phyloP scores from a whole-genome alignment of 1,284 basidiomycete genomes.

The Trametes versicolor region DNA sequence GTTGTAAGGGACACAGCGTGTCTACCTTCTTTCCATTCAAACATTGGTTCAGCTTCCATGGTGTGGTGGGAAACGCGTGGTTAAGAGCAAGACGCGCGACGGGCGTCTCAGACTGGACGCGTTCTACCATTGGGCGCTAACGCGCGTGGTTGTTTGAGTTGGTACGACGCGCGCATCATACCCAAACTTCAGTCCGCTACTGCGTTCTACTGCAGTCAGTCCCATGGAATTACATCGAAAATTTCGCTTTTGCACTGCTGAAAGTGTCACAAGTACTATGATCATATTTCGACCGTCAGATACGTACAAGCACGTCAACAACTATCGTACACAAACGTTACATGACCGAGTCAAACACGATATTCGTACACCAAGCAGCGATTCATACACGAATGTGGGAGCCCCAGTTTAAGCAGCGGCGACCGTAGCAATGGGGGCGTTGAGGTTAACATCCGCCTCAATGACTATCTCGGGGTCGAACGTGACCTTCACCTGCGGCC shows the following conservation, averaged over 20 bases:
- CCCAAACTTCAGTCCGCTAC: no score
- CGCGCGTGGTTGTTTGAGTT: background rate
- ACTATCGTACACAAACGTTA: no score
- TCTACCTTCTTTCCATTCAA: slow-evolving; percentile 35
- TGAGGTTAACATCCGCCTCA: slow-evolving; percentile 13
- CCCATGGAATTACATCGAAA: no score
- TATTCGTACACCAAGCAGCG: no score
- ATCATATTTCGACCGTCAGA: no score
- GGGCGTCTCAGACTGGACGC: no score
- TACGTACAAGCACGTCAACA: no score
- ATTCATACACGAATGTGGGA: background rate
- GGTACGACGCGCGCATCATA: no score
- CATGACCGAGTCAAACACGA: no score
- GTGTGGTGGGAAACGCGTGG: background rate
- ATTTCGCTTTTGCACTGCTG: no score
- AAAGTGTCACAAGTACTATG: no score
- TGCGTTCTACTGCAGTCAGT: no score
- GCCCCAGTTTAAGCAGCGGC: background rate
- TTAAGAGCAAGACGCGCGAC: background rate
- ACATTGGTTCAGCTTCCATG: slow-evolving; percentile 15
- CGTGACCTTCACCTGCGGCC: slow-evolving; percentile 26
- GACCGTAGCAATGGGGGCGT: slow-evolving; percentile 8
- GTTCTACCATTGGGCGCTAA: background rate
- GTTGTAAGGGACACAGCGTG: background rate
- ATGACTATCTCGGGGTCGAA: background rate